Conservation (phyloP, 2,329 filamentous ascomycete genomes). For the Ceratocystis destructans region DNA sequence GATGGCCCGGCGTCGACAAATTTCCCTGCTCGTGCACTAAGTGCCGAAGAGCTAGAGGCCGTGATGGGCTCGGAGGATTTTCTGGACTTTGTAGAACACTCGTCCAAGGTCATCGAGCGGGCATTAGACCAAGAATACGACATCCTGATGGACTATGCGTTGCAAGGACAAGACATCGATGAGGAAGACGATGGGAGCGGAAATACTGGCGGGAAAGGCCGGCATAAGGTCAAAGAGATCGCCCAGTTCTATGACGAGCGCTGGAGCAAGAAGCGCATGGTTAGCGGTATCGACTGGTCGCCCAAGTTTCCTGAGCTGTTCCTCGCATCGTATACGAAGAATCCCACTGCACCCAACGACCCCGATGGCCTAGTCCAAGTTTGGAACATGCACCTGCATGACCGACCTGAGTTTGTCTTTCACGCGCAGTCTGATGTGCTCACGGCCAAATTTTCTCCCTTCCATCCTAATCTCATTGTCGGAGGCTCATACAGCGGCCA, state of each 20-base stretch:
- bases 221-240: conserved; percentile 68
- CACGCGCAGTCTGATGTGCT: conserved; percentile 92
- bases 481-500: conserved; percentile 95
- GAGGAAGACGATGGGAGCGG: conserved; percentile 71
- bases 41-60: conserved; percentile 72
- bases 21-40: conserved; percentile 69
- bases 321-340: conserved; percentile 92
- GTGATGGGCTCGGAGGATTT: conserved; percentile 90
- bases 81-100: conserved; percentile 85
- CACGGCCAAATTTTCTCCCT: conserved; percentile 94
- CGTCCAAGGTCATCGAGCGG: conserved; percentile 92
- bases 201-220: conserved; percentile 55
- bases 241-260: conserved; percentile 88
- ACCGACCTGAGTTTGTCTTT: conserved; percentile 90
- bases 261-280: conserved; percentile 96
- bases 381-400: conserved; percentile 92
- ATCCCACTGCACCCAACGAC: conserved; percentile 84
- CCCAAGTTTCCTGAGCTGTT: conserved; percentile 89
- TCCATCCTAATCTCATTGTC: conserved; percentile 90
- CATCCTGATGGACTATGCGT: conserved; percentile 83
- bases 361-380: conserved; percentile 88
- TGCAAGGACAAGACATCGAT: conserved; percentile 59
- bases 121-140: conserved; percentile 94
- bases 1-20: conserved; percentile 30
- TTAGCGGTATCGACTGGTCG: conserved; percentile 90